Evolutionary conservation across 495 filamentous ascomycete species (phyloP), one percentile per base, ranked within the genome.

Genomic region (Neurospora tetraspora): DNA sequence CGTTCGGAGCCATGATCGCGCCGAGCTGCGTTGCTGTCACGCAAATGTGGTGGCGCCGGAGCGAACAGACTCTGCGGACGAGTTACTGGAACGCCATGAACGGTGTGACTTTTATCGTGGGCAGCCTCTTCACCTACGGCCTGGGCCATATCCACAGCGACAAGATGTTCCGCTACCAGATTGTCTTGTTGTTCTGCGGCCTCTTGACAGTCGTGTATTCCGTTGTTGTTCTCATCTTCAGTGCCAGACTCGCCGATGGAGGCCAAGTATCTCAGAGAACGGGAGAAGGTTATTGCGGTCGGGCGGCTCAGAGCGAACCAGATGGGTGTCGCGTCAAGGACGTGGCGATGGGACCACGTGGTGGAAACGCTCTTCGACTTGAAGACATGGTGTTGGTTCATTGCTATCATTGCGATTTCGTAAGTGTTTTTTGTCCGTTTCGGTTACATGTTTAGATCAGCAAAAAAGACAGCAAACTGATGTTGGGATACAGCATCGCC

Each of bases 341-440:
- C 81, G 73, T 85, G 81, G 82, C 78, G 80, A 37, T 83, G 82
- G 78, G 82, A 81, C 31, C 83, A 85, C 72, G 87, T 91, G 0
- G 82, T 81, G 65, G 90, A 92, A 75, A 86, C 87, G 18, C 81
- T 87, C 37, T 76, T 87, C 23, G 90, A 92, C 75, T 70, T 88
- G 12, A 92, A 92, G 81, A 90, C 90, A 1, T 89, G 88, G 85
- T 80, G 88, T 37, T 91, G 90, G 89, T 91, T 91, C 75, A 78
- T 86, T 4, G 77, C 90, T 73, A 87, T 91, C 74, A 74, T 84
- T 38, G 79, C 82, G 4, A 84, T 84, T 27, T 85, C 82, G 79
- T 81, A 68, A 39, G 80, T 78, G 27, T 4, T 42, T 42, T 16
- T 18, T 38, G 42, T 23, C 18, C 40, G 23, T 38, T 39, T 27